Evolutionary conservation across 192 early-diverging fungal species (phyloP), one percentile per base, ranked within the genome.

Genomic region (Backusella tuberculispora): DNA sequence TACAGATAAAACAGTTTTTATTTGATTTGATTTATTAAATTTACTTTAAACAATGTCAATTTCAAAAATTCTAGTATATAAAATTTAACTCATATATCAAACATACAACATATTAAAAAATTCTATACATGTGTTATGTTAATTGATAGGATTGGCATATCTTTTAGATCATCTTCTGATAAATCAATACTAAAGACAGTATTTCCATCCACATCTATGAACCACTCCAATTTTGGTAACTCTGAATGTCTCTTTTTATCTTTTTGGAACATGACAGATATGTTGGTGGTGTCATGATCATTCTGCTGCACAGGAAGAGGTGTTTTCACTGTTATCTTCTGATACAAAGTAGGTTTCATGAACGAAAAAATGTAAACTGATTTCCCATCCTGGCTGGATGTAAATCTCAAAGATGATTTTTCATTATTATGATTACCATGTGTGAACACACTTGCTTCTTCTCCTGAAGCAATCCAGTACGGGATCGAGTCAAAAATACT

Each of bases 401-500:
- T 60, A 40, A 40, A 73, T 45, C 41, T 43, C n/a, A 73, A 42
- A 19, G 50, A 34, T 3, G 53, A 21, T 8, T 60, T 60, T 60
- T 60, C 53, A 12, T 12, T 60, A 60, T 24, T 60, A 10, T 3
- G 1, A 10, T 60, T 12, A 24, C 10, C 21, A n/a, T n/a, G n/a
- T 13, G n/a, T 26, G 9, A 2, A 6, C 3, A 60, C 21, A 26
- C 26, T 24, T 60, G 53, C 53, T 15, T 19, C n/a, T 41, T 75
- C 74, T 44, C 45, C 17, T 37, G 60, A 21, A 19, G 63, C 29
- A 37, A 46, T 47, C 74, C 74, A 75, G 14, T 65, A 75, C 6
- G 74, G 48, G 0, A 40, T 15, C 8, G 74, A 19, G 24, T 75
- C 48, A 75, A 75, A 75, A 10, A 75, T 68, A 43, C 29, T 6